Conservation (phyloP, 345 rosid genomes). For the Isatis tinctoria region DNA sequence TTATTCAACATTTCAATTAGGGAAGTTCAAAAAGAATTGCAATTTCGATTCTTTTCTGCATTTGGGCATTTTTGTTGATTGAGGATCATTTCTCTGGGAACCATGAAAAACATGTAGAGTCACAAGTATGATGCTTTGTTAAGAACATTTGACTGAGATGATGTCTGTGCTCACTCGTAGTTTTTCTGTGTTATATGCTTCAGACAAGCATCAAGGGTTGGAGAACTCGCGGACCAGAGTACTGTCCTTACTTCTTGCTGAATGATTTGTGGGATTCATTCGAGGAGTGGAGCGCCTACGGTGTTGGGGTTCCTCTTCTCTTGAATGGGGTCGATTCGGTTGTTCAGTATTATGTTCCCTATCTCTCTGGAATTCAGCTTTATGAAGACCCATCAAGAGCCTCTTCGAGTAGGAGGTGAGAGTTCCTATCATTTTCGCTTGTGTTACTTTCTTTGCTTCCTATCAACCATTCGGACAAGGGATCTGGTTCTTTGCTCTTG, state of each 20-base stretch:
- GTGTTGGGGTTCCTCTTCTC: conserved; percentile 74
- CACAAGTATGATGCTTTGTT: not conserved
- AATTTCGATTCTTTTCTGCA: not conserved
- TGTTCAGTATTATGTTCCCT: conserved; percentile 84
- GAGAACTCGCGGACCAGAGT: conserved; percentile 45
- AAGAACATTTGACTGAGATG: not conserved
- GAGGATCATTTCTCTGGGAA: not conserved
- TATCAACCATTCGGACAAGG: not conserved
- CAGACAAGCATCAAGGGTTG: conserved; percentile 46
- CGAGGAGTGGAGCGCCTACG: conserved; percentile 83
- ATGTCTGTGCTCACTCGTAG: not conserved
- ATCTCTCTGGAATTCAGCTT: conserved; percentile 84
- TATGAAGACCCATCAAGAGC: conserved; percentile 43
- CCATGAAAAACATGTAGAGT: not conserved
- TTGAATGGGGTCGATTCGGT: conserved; percentile 61
- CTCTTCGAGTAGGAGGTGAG: conserved; percentile 18
- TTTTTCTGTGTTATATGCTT: conserved; percentile 2
- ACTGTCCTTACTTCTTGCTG: conserved; percentile 52
- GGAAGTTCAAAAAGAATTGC: not conserved
- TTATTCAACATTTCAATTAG: not conserved
- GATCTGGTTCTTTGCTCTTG: not conserved
- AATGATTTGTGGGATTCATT: conserved; percentile 85
- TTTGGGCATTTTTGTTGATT: not conserved
- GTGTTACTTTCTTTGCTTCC: not conserved
- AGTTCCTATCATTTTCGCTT: not conserved